A percentile compares a stretch with the other conserved stretches of the same genome.
Evolutionary conservation across 805 yeast genomes (phyloP).

Genomic region (Komagataella ulmi): DNA sequence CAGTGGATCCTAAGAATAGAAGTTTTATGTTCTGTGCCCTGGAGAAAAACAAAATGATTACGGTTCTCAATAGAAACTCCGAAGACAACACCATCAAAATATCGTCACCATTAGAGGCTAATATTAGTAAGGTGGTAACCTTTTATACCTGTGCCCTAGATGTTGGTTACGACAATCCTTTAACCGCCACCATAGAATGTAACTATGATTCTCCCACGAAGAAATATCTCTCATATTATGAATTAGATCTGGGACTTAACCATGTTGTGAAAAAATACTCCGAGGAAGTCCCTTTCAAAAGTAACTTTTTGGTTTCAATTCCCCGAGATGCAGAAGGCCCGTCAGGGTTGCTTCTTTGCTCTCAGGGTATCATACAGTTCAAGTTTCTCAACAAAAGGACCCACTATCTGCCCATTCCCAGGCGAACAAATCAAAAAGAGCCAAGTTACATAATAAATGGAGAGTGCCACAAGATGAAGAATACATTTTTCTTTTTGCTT

Average conservation of each 20-base stretch:
- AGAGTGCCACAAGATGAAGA: slow-evolving; percentile 53
- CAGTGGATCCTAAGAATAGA: slow-evolving; percentile 59
- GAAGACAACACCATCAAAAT: slow-evolving; percentile 27
- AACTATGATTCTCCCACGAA: slow-evolving; percentile 27
- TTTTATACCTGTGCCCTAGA: slow-evolving; percentile 48
- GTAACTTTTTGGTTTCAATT: slow-evolving; percentile 46
- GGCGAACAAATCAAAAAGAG: slow-evolving; percentile 17
- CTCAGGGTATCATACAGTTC: slow-evolving; percentile 39
- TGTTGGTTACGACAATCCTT: slow-evolving; percentile 70
- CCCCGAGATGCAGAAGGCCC: slow-evolving; percentile 68
- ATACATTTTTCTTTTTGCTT: slow-evolving; percentile 48
- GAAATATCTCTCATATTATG: slow-evolving; percentile 49
- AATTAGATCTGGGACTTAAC: slow-evolving; percentile 77
- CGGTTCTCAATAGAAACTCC: slow-evolving; percentile 40
- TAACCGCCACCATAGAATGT: slow-evolving; percentile 69
- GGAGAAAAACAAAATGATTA: slow-evolving; percentile 64
- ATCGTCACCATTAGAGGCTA: slow-evolving; percentile 67
- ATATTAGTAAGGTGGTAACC: slow-evolving; percentile 35
- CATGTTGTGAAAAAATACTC: slow-evolving; percentile 45
- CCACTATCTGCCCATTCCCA: slow-evolving; percentile 42
- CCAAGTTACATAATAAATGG: slow-evolving; percentile 33
- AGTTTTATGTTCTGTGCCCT: slow-evolving; percentile 60
- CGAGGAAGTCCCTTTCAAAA: slow-evolving; percentile 21
- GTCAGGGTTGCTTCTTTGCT: slow-evolving; percentile 55
- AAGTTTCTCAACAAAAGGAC: slow-evolving; percentile 24